Conservation (phyloP, 2,329 filamentous ascomycete species). For the Lachnellula willkommii region DNA sequence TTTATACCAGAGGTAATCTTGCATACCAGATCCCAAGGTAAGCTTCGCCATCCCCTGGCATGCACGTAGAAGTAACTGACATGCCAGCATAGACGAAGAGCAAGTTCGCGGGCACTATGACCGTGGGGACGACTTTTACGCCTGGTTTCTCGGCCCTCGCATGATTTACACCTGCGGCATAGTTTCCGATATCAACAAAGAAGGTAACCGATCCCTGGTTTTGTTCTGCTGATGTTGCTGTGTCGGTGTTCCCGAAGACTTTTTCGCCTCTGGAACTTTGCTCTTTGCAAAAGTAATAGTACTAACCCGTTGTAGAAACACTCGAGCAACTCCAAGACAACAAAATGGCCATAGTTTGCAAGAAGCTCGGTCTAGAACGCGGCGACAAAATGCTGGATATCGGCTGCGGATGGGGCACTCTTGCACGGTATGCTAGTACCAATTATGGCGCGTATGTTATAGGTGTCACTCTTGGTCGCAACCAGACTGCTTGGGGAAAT, state of each 20-base stretch:
- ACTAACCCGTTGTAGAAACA: conserved; percentile 48
- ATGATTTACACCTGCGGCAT: conserved; percentile 99
- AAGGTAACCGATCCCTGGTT: conserved; percentile 33
- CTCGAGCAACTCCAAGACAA: conserved; percentile 97
- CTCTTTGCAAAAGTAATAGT: no score
- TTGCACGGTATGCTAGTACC: conserved; percentile 84
- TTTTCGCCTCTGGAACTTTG: no score
- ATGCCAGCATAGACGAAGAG: conserved; percentile 69
- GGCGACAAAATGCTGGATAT: conserved; percentile 87
- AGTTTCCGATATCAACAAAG: conserved; percentile 78
- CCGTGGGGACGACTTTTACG: conserved; percentile 96
- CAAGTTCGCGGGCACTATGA: conserved; percentile 98
- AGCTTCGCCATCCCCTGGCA: conserved; percentile 13
- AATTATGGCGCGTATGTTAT: conserved; percentile 82
- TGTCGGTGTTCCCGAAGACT: no score
- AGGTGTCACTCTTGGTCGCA: conserved; percentile 88
- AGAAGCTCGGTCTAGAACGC: conserved; percentile 82
- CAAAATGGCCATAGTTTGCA: conserved; percentile 90
- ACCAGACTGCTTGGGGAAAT: conserved; percentile 97
- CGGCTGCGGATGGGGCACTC: conserved; percentile 95
- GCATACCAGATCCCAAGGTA: conserved; percentile 85
- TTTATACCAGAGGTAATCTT: conserved; percentile 88
- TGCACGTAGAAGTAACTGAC: conserved; percentile 23
- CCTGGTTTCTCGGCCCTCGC: conserved; percentile 94
- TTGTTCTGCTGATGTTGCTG: no score